phyloP scores from a whole-genome alignment of 306 rosid genomes.

The Fragaria iinumae region DNA sequence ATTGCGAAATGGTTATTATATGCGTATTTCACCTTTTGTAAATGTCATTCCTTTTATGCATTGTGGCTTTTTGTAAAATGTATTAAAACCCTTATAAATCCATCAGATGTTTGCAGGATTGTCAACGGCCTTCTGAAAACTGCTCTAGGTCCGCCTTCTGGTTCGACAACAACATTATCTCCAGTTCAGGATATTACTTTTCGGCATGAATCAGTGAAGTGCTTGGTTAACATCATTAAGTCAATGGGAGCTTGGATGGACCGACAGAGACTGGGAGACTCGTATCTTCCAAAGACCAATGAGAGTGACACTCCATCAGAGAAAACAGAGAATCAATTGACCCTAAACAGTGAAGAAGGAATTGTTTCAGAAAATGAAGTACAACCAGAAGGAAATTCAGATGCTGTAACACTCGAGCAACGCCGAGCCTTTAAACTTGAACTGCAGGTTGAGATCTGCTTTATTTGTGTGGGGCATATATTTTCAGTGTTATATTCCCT shows the following conservation, averaged over 20 bases:
- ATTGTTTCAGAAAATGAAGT: constrained; percentile 68
- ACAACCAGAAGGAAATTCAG: constrained; percentile 71
- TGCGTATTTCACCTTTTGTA: constrained; percentile 19
- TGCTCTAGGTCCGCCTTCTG: constrained; percentile 97
- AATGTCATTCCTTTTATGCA: constrained; percentile 26
- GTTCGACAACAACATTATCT: constrained; percentile 81
- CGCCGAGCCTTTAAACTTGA: constrained; percentile 91
- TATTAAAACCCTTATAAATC: constrained; percentile 75
- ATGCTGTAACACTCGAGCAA: constrained; percentile 90
- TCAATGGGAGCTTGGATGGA: constrained; percentile 99
- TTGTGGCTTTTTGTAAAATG: constrained; percentile 48
- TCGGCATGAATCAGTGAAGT: constrained; percentile 93
- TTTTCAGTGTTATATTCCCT: constrained; percentile 4
- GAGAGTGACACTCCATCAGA: constrained; percentile 59
- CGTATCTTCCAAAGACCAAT: constrained; percentile 50
- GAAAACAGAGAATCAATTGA: constrained; percentile 53
- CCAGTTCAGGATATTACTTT: constrained; percentile 92
- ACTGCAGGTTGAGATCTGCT: constrained; percentile 70
- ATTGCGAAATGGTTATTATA: not conserved
- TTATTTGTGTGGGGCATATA: constrained; percentile 19
- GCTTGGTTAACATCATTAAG: constrained; percentile 79
- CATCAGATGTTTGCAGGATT: constrained; percentile 93
- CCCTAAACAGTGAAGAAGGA: constrained; percentile 73
- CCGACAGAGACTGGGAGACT: constrained; percentile 71
- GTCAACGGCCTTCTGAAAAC: constrained; percentile 99